phyloP scores from a whole-genome alignment of 2,329 filamentous ascomycete species.

The Pseudogymnoascus sp. region DNA sequence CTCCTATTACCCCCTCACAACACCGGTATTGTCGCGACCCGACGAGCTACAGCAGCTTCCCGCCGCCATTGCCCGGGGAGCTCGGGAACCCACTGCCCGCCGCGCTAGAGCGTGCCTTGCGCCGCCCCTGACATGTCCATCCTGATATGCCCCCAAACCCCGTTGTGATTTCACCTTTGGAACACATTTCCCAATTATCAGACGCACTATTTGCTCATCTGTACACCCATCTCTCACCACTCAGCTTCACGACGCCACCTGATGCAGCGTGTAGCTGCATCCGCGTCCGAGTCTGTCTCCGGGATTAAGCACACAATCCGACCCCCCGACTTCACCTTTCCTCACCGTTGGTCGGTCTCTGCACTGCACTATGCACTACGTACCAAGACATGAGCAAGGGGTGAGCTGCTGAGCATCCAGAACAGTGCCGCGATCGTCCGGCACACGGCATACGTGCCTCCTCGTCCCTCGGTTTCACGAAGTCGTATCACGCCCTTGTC shows the following conservation, averaged over 20 bases:
- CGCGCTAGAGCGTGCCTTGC: background rate
- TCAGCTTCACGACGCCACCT: background rate
- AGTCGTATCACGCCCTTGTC: background rate
- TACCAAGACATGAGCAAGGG: background rate
- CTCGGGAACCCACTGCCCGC: background rate
- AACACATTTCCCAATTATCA: background rate
- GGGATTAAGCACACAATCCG: background rate
- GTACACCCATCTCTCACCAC: background rate
- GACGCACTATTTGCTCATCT: background rate
- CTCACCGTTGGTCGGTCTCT: background rate
- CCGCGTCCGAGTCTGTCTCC: background rate
- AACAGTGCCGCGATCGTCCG: background rate
- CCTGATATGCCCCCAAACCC: background rate
- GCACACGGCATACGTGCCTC: slow-evolving; percentile 2
- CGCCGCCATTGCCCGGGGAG: slow-evolving; percentile 1
- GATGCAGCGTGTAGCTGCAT: background rate
- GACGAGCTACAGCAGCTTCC: background rate
- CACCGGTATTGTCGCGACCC: background rate
- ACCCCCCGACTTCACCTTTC: background rate
- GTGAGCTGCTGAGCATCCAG: background rate
- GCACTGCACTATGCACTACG: background rate
- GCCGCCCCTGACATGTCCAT: slow-evolving; percentile 1
- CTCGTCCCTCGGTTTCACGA: background rate
- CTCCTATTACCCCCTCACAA: background rate
- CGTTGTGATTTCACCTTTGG: background rate